Evolutionary conservation across 208 protist species (phyloP).

Genomic region (Crithidia brevicula): DNA sequence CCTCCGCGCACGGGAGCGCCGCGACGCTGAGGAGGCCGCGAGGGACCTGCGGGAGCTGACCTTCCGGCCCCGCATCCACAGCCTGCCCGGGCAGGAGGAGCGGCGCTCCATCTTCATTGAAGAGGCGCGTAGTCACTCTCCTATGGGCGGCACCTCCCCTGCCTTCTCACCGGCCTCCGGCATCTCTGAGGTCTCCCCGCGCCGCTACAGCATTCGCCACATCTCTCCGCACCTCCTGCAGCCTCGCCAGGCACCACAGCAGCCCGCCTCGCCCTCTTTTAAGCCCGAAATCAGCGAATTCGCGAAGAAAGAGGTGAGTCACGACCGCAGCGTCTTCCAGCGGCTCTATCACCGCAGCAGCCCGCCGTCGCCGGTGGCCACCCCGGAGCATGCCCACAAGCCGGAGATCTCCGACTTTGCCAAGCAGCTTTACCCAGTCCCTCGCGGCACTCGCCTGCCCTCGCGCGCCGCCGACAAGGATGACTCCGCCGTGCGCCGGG

Average conservation of each 20-base stretch:
- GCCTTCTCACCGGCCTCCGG: constrained; percentile 17
- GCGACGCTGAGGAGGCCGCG: constrained; percentile 56
- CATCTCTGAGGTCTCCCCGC: constrained; percentile 19
- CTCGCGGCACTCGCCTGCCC: constrained; percentile 9
- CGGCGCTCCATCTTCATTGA: constrained; percentile 3
- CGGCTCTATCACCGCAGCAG: constrained; percentile 31
- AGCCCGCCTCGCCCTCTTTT: constrained; percentile 23
- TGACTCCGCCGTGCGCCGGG: not conserved
- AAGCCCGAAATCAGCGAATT: constrained; percentile 29
- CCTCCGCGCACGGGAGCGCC: constrained; percentile 52
- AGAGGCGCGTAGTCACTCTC: constrained; percentile 28
- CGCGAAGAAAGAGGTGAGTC: constrained; percentile 23
- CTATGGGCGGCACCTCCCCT: not conserved
- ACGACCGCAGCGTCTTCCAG: constrained; percentile 31
- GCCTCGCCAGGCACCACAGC: constrained; percentile 12
- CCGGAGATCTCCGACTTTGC: constrained; percentile 29
- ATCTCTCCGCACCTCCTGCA: constrained; percentile 26
- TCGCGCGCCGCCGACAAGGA: not conserved
- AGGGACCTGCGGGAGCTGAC: constrained; percentile 56
- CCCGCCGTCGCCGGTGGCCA: constrained; percentile 7
- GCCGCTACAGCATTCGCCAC: constrained; percentile 19
- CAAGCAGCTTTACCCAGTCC: constrained; percentile 19
- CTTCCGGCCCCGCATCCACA: constrained; percentile 49
- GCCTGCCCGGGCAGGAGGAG: constrained; percentile 13
- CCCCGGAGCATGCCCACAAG: constrained; percentile 14